Percentiles rank a stretch among this genome's conserved stretches.
phyloP scores from a whole-genome alignment of 108 stramenopile species.

The Cyclotella baltica region DNA sequence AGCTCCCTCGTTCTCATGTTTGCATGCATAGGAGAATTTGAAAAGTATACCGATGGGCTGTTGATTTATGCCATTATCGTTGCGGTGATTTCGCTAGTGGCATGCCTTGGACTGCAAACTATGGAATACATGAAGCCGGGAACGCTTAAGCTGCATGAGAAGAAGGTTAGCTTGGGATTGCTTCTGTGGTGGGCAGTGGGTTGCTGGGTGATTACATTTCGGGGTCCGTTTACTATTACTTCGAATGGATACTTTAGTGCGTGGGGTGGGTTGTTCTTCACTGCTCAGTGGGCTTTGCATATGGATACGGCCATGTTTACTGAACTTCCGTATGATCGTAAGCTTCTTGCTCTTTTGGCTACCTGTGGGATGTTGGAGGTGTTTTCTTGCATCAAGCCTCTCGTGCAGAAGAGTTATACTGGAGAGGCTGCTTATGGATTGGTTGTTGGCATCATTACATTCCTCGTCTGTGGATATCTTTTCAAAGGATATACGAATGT shows the following conservation, averaged over 20 bases:
- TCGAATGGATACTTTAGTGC: slow-evolving; percentile 52
- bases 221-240: slow-evolving; percentile 34
- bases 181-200: slow-evolving; percentile 67
- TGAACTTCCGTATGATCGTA: slow-evolving; percentile 26
- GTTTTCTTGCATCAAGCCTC: slow-evolving; percentile 26
- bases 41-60: not conserved
- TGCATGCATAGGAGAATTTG: slow-evolving; percentile 31
- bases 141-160: slow-evolving; percentile 34
- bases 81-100: slow-evolving; percentile 28
- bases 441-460: slow-evolving; percentile 27
- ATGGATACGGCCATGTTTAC: slow-evolving; percentile 33
- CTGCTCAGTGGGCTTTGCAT: slow-evolving; percentile 46
- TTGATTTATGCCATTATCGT: slow-evolving; percentile 35
- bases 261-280: slow-evolving; percentile 44
- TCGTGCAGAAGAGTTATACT: slow-evolving; percentile 4
- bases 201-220: slow-evolving; percentile 61
- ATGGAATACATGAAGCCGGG: slow-evolving; percentile 40
- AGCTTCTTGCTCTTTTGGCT: slow-evolving; percentile 19
- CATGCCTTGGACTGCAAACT: slow-evolving; percentile 40
- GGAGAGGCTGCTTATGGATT: slow-evolving; percentile 41
- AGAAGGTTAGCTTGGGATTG: slow-evolving; percentile 43
- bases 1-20: slow-evolving; percentile 45
- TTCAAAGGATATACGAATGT: slow-evolving; percentile 30
- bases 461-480: slow-evolving; percentile 22
- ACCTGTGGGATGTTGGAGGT: slow-evolving; percentile 20